A percentile compares a stretch with the other conserved stretches of the same genome.
phyloP scores from a whole-genome alignment of 1,284 basidiomycete species.

The Trametes hirsuta region DNA sequence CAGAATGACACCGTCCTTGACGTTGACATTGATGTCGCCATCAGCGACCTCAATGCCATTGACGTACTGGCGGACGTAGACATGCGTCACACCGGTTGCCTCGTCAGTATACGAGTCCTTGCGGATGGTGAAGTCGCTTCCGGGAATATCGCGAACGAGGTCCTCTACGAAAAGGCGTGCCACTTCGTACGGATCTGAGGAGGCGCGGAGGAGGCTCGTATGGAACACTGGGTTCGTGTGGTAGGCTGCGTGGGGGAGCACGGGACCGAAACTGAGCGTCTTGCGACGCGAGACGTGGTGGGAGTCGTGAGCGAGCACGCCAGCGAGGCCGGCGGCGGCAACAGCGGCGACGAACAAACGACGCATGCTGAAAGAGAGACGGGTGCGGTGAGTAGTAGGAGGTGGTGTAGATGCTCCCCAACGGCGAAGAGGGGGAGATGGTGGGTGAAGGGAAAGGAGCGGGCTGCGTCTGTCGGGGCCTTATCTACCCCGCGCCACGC shows the following conservation, averaged over 20 bases:
- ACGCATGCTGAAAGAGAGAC: constrained; percentile 30
- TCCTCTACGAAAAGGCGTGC: constrained; percentile 63
- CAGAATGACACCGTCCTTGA: constrained; percentile 79
- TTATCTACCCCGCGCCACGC: constrained; percentile 27
- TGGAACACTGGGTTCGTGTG: constrained; percentile 53
- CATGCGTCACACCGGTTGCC: constrained; percentile 82
- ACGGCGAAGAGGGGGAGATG: constrained; percentile 28
- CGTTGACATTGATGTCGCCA: constrained; percentile 89
- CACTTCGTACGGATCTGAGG: constrained; percentile 56
- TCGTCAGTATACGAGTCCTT: constrained; percentile 87
- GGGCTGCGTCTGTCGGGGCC: constrained; percentile 18
- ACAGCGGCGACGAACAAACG: constrained; percentile 40
- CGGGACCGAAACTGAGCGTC: constrained; percentile 80
- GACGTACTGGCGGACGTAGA: constrained; percentile 82
- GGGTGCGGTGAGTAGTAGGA: background rate
- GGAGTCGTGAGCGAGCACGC: constrained; percentile 31
- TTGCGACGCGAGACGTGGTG: constrained; percentile 56
- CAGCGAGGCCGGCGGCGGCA: constrained; percentile 36
- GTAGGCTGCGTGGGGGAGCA: constrained; percentile 73
- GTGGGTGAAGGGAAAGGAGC: constrained; percentile 24
- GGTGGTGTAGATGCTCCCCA: constrained; percentile 23
- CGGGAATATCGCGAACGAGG: constrained; percentile 44
- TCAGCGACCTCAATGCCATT: constrained; percentile 87
- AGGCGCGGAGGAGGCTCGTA: constrained; percentile 39
- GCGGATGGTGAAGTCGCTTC: constrained; percentile 60